A percentile compares a stretch with the other conserved stretches of the same genome.
Conservation (phyloP, 2,329 filamentous ascomycete genomes). For the Botrytis sinoallii region DNA sequence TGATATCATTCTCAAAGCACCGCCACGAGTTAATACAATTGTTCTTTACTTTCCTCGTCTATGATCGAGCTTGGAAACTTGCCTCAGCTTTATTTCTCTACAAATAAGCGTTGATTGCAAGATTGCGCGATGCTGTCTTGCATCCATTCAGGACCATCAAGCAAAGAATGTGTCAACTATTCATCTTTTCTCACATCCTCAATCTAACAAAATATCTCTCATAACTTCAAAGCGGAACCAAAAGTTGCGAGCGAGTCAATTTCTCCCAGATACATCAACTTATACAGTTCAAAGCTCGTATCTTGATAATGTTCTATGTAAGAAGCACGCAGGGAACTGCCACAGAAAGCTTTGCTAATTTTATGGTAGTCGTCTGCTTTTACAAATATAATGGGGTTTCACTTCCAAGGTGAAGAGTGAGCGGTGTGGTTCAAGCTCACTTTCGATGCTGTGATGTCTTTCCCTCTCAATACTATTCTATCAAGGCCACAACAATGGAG, state of each 20-base stretch:
- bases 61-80: neutral
- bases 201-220: fast-evolving
- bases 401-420: neutral
- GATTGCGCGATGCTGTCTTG: neutral
- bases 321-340: fast-evolving
- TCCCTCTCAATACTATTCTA: no score
- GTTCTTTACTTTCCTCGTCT: neutral
- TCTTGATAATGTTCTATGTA: neutral
- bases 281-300: neutral
- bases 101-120: neutral
- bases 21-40: neutral
- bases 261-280: neutral
- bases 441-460: neutral
- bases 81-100: neutral
- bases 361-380: no score
- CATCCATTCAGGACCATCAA: neutral
- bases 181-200: neutral
- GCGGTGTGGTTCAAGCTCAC: neutral
- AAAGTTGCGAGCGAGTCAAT: neutral
- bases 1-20: neutral
- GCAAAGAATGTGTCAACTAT: neutral
- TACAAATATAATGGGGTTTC: neutral
- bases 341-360: no score
- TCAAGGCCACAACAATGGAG: neutral
- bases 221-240: neutral